phyloP scores from a whole-genome alignment of 148 eudicot species.

The Rhododendron mucronatum region DNA sequence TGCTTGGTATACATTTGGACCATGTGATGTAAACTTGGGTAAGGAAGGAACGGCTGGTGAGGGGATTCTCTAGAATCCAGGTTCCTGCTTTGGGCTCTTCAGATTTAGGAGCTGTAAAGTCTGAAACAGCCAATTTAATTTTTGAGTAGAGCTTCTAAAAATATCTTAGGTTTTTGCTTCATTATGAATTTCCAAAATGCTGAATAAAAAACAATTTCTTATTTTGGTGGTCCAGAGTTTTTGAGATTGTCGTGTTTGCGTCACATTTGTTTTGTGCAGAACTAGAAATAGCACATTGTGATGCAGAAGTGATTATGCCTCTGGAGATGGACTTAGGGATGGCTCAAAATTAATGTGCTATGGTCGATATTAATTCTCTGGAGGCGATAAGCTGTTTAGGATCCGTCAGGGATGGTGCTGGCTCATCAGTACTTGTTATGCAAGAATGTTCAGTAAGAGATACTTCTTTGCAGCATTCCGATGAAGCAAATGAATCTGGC shows the following conservation, averaged over 20 bases:
- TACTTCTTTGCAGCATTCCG: background rate
- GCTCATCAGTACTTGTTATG: background rate
- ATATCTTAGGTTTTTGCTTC: background rate
- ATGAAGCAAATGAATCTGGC: slow-evolving; percentile 2
- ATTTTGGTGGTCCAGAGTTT: background rate
- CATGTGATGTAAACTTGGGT: background rate
- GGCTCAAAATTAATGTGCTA: background rate
- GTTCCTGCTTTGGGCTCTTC: background rate
- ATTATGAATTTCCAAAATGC: background rate
- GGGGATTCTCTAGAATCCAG: background rate
- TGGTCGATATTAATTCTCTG: background rate
- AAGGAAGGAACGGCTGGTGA: background rate
- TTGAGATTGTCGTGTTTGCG: background rate
- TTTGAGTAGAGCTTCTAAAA: background rate
- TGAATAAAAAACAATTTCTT: background rate
- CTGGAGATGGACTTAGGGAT: background rate
- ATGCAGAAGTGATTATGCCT: background rate
- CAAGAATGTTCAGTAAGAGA: slow-evolving; percentile 1
- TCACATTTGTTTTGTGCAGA: background rate
- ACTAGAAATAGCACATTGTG: background rate
- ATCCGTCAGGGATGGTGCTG: background rate
- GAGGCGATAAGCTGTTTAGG: background rate
- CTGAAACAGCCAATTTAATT: background rate
- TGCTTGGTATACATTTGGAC: background rate
- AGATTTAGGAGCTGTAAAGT: background rate